phyloP scores from a whole-genome alignment of 192 early-diverging fungal species.

The Coemansia sp. region DNA sequence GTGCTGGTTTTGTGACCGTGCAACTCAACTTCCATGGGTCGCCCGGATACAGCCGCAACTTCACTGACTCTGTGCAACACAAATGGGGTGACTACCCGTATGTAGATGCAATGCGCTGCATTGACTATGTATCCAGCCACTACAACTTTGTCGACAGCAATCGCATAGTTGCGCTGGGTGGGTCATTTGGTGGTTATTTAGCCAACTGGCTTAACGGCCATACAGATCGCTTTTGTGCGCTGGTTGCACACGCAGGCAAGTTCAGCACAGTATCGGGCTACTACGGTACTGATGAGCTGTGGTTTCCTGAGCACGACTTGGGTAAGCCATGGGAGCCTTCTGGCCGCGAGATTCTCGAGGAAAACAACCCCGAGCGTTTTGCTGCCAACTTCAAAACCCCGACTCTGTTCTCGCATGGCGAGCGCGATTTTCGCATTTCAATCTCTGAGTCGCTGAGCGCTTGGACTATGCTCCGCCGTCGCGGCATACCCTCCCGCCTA shows the following conservation, averaged over 20 bases:
- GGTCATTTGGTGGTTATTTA: slow-evolving; percentile 81
- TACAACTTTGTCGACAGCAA: slow-evolving; percentile 57
- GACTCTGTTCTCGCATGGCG: slow-evolving; percentile 76
- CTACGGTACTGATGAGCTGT: slow-evolving; percentile 78
- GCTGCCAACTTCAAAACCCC: slow-evolving; percentile 75
- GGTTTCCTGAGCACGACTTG: slow-evolving; percentile 75
- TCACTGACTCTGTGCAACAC: slow-evolving; percentile 67
- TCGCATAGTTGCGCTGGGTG: slow-evolving; percentile 69
- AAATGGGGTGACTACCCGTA: slow-evolving; percentile 80
- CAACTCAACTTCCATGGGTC: slow-evolving; percentile 79
- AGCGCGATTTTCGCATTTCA: slow-evolving; percentile 68
- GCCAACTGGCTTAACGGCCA: slow-evolving; percentile 84
- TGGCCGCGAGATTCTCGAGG: slow-evolving; percentile 59
- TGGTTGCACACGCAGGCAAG: slow-evolving; percentile 77
- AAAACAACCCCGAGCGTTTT: slow-evolving; percentile 66
- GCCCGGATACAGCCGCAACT: slow-evolving; percentile 74
- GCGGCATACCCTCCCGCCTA: slow-evolving; percentile 64
- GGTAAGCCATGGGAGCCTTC: slow-evolving; percentile 62
- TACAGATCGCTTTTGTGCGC: slow-evolving; percentile 63
- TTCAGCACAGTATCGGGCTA: slow-evolving; percentile 63
- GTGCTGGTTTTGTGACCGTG: slow-evolving; percentile 68
- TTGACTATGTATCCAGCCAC: slow-evolving; percentile 60
- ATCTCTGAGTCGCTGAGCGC: slow-evolving; percentile 68
- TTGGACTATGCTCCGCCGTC: slow-evolving; percentile 75
- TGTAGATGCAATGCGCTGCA: slow-evolving; percentile 68